Evolutionary conservation across 208 protist genomes (phyloP), one percentile per base, ranked within the genome.

Genomic region (Leishmania tropica): DNA sequence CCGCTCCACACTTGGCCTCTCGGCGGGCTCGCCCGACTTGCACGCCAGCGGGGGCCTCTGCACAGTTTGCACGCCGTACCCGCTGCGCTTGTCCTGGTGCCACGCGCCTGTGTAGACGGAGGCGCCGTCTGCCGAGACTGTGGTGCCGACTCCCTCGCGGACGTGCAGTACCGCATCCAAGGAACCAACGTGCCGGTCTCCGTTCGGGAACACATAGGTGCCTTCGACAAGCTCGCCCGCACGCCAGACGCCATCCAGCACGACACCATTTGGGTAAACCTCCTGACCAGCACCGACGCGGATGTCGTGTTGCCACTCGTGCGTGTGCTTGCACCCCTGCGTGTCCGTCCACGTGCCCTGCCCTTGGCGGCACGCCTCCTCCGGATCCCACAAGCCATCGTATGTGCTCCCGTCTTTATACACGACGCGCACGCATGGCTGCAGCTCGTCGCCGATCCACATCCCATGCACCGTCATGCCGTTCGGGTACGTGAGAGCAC

Each of bases 141-240:
- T 98, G 31, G 65, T 84, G 19, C 97, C 97, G 72, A 79, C 42
- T 71, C 96, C 96, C 5, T 96, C 81, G 67, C 96, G 93, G 35
- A 87, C 48, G 68, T 86, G 75, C 54, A 56, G 78, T 45, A 11
- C 48, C n/a, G 79, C 84, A 82, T 97, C 88, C 93, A 92, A 95
- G 37, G 81, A 89, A 28, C 94, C 94, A 19, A 79, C 75, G 83
- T 98, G 95, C 31, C 86, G 85, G 73, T 95, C 92, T 1, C 92
- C 93, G 76, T 96, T 95, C 2, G 92, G 88, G 85, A 96, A 98
- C 21, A 85, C 83, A 86, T 93, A 98, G n/a, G 89, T 85, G 74
- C 90, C 93, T 31, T 76, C 87, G 28, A 81, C 51, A 1, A 84
- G 75, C 45, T 48, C 54, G 75, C 89, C 93, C 24, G 87, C 86